phyloP scores from a whole-genome alignment of 176 grass and related monocot genomes.

The Leersia perrieri region DNA sequence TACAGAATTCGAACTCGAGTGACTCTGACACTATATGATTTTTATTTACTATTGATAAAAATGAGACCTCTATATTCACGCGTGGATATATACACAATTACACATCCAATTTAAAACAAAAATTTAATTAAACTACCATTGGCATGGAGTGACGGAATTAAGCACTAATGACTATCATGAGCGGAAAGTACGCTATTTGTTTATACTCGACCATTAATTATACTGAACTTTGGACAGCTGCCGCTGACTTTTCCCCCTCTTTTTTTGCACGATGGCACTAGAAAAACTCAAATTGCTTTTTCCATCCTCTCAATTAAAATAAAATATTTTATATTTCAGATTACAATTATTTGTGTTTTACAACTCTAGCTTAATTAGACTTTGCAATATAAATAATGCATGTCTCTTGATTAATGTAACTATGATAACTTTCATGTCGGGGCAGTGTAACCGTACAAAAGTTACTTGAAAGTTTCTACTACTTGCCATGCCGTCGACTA shows the following conservation, averaged over 20 bases:
- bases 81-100: too few species aligned
- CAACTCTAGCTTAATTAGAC: neutral
- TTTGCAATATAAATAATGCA: neutral
- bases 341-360: neutral
- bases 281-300: neutral
- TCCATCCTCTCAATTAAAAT: neutral
- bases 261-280: neutral
- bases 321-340: neutral
- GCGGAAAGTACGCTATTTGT: neutral
- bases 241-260: neutral
- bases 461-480: neutral
- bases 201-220: neutral
- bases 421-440: neutral
- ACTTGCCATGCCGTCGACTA: too few species aligned
- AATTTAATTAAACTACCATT: too few species aligned
- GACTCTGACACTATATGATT: too few species aligned
- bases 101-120: too few species aligned
- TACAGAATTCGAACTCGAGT: too few species aligned
- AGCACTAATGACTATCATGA: neutral
- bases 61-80: too few species aligned
- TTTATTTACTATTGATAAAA: too few species aligned
- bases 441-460: neutral
- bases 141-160: neutral
- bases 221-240: neutral
- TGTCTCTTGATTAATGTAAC: neutral